These are phyloP conservation scores for Cutaneotrichosporon cavernicola DNA, from an alignment of 1,284 basidiomycete genomes.

Conservation along the genomic window DNA sequence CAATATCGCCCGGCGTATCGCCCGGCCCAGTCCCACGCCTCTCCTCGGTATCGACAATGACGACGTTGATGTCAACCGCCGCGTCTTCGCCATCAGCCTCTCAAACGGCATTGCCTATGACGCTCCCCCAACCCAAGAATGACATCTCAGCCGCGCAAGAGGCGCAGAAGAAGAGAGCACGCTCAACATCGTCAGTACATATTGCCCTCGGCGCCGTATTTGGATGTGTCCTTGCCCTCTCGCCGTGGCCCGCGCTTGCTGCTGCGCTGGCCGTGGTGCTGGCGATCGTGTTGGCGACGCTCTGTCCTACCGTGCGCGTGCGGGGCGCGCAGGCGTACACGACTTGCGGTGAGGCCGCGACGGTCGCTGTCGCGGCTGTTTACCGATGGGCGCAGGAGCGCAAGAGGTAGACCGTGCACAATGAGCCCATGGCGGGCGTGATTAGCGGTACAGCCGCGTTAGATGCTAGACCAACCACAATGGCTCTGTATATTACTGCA, in stretches of 20 bases:
- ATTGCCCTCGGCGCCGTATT: not conserved
- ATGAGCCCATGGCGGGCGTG: too few species aligned
- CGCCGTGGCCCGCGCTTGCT: not conserved
- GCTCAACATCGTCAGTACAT: not conserved
- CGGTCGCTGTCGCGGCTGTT: not conserved
- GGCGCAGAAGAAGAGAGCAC: not conserved
- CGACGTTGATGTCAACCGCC: not conserved
- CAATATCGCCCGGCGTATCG: not conserved
- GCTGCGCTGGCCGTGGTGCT: not conserved
- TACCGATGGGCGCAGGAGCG: not conserved
- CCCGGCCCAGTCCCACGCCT: not conserved
- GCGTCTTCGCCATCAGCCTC: not conserved
- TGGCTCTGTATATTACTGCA: not conserved
- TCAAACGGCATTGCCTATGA: not conserved
- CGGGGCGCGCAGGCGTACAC: not conserved
- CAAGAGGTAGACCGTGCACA: too few species aligned
- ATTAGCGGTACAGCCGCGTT: too few species aligned
- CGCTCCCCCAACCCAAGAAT: too few species aligned
- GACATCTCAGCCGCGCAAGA: not conserved
- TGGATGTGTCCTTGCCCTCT: not conserved
- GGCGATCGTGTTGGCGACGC: not conserved
- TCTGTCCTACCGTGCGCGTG: not conserved
- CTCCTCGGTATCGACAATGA: not conserved
- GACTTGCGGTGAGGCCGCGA: not conserved
- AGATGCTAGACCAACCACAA: too few species aligned